Evolutionary conservation across 2,329 filamentous ascomycete genomes (phyloP).

Genomic region (Aureobasidium sp.): DNA sequence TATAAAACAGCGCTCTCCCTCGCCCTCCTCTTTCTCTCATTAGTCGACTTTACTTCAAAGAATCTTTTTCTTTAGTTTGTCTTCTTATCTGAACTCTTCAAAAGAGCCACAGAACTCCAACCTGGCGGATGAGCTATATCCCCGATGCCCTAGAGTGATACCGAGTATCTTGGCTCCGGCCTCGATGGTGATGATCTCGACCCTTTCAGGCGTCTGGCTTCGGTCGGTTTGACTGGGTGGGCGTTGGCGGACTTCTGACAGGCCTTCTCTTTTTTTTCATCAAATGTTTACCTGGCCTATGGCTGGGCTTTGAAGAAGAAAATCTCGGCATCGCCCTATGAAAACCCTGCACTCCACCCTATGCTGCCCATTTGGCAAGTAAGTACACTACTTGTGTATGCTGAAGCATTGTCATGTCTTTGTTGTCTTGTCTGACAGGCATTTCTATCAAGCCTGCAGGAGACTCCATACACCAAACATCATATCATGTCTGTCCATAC

Average conservation of each 20-base stretch:
- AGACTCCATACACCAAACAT: neutral
- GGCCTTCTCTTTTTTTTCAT: slow-evolving; percentile 15
- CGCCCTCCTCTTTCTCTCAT: slow-evolving; percentile 17
- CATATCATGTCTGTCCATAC: neutral
- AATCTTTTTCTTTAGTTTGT: slow-evolving; percentile 69
- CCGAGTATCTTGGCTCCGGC: slow-evolving; percentile 23
- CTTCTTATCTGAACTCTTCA: slow-evolving; percentile 87
- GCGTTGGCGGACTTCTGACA: slow-evolving; percentile 21
- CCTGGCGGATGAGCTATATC: slow-evolving; percentile 87
- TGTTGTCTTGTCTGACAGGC: neutral
- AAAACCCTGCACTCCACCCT: neutral
- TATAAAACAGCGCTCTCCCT: slow-evolving; percentile 14
- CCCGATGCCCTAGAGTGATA: slow-evolving; percentile 86
- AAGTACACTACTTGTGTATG: neutral
- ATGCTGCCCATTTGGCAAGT: neutral
- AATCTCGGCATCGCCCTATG: neutral
- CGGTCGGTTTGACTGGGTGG: slow-evolving; percentile 19
- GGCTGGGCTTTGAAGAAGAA: slow-evolving; percentile 14
- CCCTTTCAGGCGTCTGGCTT: slow-evolving; percentile 19
- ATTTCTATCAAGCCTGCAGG: neutral
- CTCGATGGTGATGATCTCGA: slow-evolving; percentile 21
- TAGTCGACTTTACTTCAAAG: slow-evolving; percentile 19
- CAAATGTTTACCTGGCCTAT: slow-evolving; percentile 6
- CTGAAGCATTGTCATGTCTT: neutral
- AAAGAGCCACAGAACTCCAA: slow-evolving; percentile 87